These are phyloP conservation scores for Gracilaria domingensis DNA, from an alignment of 23 red algal species.

Conservation along the genomic window DNA sequence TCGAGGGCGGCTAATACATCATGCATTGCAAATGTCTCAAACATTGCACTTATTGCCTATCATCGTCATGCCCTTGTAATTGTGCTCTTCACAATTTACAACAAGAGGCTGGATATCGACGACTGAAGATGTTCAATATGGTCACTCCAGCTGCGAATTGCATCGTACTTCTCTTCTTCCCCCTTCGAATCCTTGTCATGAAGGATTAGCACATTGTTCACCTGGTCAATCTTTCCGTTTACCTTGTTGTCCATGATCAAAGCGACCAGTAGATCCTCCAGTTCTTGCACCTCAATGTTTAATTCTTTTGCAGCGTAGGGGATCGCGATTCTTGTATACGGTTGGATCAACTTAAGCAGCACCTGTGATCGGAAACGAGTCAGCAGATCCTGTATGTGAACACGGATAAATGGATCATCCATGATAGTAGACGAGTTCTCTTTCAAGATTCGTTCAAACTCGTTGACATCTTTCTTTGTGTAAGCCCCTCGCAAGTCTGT, in stretches of 20 bases:
- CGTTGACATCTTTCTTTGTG: constrained; percentile 79
- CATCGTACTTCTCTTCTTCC: constrained; percentile 69
- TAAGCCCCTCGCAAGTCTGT: constrained; percentile 83
- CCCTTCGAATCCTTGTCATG: constrained; percentile 29
- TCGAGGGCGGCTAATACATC: neutral
- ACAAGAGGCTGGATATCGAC: constrained; percentile 38
- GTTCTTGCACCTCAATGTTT: constrained; percentile 79
- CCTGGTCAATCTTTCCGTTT: constrained; percentile 92
- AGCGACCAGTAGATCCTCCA: constrained; percentile 84
- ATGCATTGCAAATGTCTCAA: neutral
- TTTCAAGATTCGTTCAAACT: constrained; percentile 88
- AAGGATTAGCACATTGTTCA: constrained; percentile 71
- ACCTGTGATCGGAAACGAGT: constrained; percentile 80
- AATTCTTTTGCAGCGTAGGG: constrained; percentile 79
- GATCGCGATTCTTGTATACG: constrained; percentile 86
- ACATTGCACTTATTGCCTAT: neutral
- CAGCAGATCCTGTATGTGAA: constrained; percentile 82
- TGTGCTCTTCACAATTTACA: neutral
- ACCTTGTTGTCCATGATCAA: constrained; percentile 94
- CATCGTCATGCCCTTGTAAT: no score
- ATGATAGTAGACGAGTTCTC: constrained; percentile 84
- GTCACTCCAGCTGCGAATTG: constrained; percentile 72
- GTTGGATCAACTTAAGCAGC: constrained; percentile 79
- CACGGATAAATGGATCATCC: constrained; percentile 91
- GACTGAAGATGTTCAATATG: constrained; percentile 46